Evolutionary conservation across 2,329 filamentous ascomycete genomes (phyloP), one percentile per base, ranked within the genome.

Genomic region (Fusarium caatingaense): DNA sequence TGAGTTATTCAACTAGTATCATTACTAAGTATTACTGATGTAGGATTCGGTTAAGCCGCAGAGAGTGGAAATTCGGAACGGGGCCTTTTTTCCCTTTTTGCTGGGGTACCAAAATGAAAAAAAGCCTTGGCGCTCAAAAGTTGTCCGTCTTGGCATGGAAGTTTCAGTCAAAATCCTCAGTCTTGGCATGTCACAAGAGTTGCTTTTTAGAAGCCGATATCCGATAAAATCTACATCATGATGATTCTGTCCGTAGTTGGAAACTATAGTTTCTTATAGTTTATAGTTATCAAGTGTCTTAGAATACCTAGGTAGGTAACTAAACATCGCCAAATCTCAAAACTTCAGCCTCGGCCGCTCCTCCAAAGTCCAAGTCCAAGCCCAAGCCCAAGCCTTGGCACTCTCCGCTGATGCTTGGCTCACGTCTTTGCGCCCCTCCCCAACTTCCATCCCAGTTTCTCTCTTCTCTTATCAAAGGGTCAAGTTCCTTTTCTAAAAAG

Each of bases 361-460:
- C 10, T 34, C 32, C 16, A 27, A 25, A 25, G 25, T 25, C 25
- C 25, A 37, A 37, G 34, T 37, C 34, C 34, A 37, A 37, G 34
- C 6, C 34, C 34, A 37, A 37, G 18, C 68, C 72, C 68, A 74
- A 66, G 50, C 58, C 72, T 74, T 74, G 72, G 72, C 72, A 57
- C 67, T 59, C 60, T 60, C 60, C 59, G 59, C 55, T 27, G 58
- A 60, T 59, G 56, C 62, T 67, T 64, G 66, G 66, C 69, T 72
- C 48, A 53, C 49, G 47, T 48, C 32, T 53, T 25, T 56, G 56
- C 28, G 56, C 41, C 60, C 66, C 57, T 54, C 48, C 59, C 59
- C 54, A 20, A 53, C 18, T 51, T n/a, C 48, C 48, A 64, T 50
- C 65, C 50, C 42, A 42, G 61, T 56, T 60, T 64, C 46, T 32